Conservation (phyloP, 306 rosid genomes). For the Canavalia gladiata region DNA sequence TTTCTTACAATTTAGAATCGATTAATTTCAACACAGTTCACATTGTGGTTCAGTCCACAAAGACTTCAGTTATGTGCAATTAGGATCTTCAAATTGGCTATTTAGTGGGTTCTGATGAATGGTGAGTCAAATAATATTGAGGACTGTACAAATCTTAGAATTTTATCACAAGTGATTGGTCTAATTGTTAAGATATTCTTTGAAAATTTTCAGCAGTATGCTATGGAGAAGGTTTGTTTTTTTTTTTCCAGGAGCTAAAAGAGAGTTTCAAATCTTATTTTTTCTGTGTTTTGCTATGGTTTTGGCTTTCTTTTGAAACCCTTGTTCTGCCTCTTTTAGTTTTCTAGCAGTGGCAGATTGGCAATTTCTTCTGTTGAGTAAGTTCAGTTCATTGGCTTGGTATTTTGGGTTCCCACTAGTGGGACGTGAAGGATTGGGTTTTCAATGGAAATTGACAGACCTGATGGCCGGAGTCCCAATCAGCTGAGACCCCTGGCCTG, state of each 20-base stretch:
- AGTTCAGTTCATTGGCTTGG: not conserved
- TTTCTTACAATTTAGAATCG: too few relatives aligned
- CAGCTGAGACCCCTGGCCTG: slow-evolving; percentile 86
- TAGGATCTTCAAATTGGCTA: too few relatives aligned
- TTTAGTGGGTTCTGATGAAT: too few relatives aligned
- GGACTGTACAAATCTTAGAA: too few relatives aligned
- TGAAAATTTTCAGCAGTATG: too few relatives aligned
- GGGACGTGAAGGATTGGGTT: not conserved
- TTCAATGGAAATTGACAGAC: slow-evolving; percentile 70
- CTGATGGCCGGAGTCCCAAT: slow-evolving; percentile 79
- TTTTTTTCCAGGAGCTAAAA: not conserved
- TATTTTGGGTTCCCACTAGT: not conserved
- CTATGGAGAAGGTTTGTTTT: too few relatives aligned
- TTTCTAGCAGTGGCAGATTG: not conserved
- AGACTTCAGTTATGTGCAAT: too few relatives aligned
- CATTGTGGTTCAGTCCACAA: too few relatives aligned
- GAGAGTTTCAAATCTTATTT: not conserved
- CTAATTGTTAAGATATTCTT: too few relatives aligned
- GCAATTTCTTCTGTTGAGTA: not conserved
- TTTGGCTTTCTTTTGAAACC: not conserved
- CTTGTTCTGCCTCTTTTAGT: not conserved
- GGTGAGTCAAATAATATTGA: too few relatives aligned
- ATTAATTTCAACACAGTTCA: too few relatives aligned
- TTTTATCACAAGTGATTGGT: too few relatives aligned
- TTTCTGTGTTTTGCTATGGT: not conserved